Evolutionary conservation across 2,329 filamentous ascomycete species (phyloP).

Genomic region (Neonectria magnoliae): DNA sequence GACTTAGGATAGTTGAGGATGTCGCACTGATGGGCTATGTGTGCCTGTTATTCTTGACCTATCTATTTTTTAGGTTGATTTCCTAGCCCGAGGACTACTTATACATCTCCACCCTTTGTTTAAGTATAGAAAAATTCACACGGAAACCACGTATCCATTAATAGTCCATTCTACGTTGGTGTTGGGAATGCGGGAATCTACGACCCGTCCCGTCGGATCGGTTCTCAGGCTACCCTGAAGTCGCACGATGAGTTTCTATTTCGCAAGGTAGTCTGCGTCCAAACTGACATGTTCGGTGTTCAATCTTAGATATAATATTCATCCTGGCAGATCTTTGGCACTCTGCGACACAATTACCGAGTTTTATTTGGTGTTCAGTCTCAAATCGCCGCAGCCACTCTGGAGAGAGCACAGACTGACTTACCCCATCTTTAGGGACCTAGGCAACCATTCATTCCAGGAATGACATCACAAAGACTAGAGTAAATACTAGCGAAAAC

Average conservation of each 20-base stretch:
- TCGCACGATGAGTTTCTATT: background rate
- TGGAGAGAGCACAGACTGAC: constrained; percentile 9
- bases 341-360: background rate
- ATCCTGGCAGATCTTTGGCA: too few relatives aligned
- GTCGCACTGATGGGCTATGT: background rate
- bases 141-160: background rate
- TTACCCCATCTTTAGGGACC: constrained; percentile 1
- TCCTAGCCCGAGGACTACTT: background rate
- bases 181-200: background rate
- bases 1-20: constrained; percentile 22
- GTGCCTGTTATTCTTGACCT: background rate
- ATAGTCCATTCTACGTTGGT: background rate
- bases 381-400: background rate
- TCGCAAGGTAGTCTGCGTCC: background rate
- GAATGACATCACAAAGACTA: constrained; percentile 35
- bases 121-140: background rate
- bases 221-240: background rate
- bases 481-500: constrained; percentile 25
- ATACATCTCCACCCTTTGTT: background rate
- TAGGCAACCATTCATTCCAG: constrained; percentile 1
- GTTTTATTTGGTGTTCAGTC: background rate
- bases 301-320: background rate
- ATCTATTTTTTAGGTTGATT: background rate
- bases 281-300: background rate
- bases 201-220: background rate